Evolutionary conservation across 2,329 filamentous ascomycete genomes (phyloP).

Genomic region (Phaeosphaeriaceae sp.): DNA sequence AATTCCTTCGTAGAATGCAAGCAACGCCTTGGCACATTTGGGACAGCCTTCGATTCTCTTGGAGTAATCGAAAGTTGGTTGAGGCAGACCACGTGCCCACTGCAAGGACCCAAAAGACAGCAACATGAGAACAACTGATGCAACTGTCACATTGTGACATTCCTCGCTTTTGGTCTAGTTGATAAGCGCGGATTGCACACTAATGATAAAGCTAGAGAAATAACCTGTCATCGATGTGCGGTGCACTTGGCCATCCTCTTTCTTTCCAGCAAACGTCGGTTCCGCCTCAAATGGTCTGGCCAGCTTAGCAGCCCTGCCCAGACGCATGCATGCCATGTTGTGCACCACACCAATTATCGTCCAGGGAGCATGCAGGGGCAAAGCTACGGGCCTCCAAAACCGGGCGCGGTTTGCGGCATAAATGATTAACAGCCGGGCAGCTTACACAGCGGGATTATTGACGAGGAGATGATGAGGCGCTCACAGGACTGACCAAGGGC

Average conservation of each 20-base stretch:
- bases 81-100: conserved; percentile 5
- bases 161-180: background rate
- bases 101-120: background rate
- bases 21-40: background rate
- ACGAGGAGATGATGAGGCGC: background rate
- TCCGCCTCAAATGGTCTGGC: background rate
- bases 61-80: background rate
- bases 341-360: conserved; percentile 17
- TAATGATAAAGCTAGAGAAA: background rate
- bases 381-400: conserved; percentile 6
- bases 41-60: background rate
- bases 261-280: conserved; percentile 2
- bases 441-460: background rate
- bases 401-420: conserved; percentile 6
- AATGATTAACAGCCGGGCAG: background rate
- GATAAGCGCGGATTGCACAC: conserved; percentile 5
- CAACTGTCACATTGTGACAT: background rate
- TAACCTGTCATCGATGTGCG: background rate
- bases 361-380: conserved; percentile 24
- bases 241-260: background rate
- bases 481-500: background rate
- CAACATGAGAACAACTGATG: background rate
- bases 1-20: too few relatives aligned
- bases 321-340: conserved; percentile 16
- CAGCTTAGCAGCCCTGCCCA: conserved; percentile 1